Base-by-base conservation (phyloP, 2,329 filamentous ascomycete species). In the Karstenula rhodostoma region DNA sequence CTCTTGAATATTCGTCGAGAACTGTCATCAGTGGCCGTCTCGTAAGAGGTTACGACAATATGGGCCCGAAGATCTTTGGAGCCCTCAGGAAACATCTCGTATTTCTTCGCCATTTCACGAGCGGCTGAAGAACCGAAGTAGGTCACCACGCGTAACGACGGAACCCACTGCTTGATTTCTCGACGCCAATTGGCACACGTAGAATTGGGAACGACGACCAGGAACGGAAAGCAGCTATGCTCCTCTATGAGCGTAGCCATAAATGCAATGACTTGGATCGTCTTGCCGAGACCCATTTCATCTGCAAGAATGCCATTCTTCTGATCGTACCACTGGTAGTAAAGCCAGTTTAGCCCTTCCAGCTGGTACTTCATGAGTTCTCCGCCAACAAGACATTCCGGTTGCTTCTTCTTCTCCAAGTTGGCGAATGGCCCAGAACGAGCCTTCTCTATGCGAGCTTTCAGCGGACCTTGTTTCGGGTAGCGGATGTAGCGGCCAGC, bases 241-340 rank as follows among this genome's bases (percentile, higher is more conserved):
- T 83, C 80, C 64, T 81, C 79, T 4, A 83, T 76, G 40, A 98
- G 79, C 0, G 90, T 89, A 1, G 91, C 88, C 61, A 98, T 85
- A 63, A 97, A 86, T 2, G 89, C 87, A 61, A 98, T 91, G 55
- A 97, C 89, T 75, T 99, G 95, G 33, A 99, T 92, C 0, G 95
- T 99, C 81, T 99, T 99, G 33, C 95, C 95, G 1, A 99, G 86
- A 43, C 95, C 95, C 95, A 99, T 99, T 74, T 99, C 95, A 73
- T 99, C 95, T 0, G 95, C 95, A 7, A 98, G 85, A 60, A 98
- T 94, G 29, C 93, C 91, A 71, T 95, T 98, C 72, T 91, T 89
- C 67, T 89, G 85, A 53, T 86, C 84, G 70, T 93, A 91, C 83
- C 92, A 98, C 73, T 95, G 95, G 75, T 91, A 94, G 60, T 97